Evolutionary conservation across 2,329 filamentous ascomycete genomes (phyloP), one percentile per base, ranked within the genome.

Genomic region (Lasiodiplodia gonubiensis): DNA sequence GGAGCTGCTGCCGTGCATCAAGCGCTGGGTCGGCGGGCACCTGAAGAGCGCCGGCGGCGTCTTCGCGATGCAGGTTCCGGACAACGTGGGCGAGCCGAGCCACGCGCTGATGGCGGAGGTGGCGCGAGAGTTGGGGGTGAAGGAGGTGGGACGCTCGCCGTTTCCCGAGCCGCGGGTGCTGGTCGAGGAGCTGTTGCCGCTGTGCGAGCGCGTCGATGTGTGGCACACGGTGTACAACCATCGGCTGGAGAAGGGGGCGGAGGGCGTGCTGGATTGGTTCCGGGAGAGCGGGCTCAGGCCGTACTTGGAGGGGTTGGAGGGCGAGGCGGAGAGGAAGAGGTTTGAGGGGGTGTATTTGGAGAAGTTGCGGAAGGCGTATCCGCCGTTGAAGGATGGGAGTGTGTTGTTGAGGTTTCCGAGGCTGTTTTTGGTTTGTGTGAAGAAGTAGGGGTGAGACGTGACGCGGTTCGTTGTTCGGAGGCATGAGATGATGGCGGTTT

Each of bases 181-280:
- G 39, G 87, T 88, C 72, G 77, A 88, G 67, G 78, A 78, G 0
- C 72, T 89, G 2, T 77, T 75, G 0, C 81, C 81, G 21, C 64
- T 82, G 2, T 82, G 80, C 64, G 70, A 74, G 0, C 71, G 70
- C 2, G 78, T 89, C 2, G 78, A 86, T 69, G 73, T 88, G 1
- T 89, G 86, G 84, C 80, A 84, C 52, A 86, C 85, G 1, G 73
- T 76, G 49, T 89, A 89, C 69, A 76, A 83, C 30, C 86, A 89
- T 73, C 74, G 82, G 0, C 72, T 89, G 67, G 77, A 80, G 7
- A 33, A 8, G 8, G 8, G 42, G n/a, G 18, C 2, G 80, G 78
- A 25, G 74, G 14, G 83, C 79, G 1, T 89, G 51, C 83, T 88
- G 6, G 86, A 88, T 73, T 89, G 87, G 87, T 83, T 89, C 3